These are phyloP conservation scores for Ceratobasidium theobromae DNA, from an alignment of 1,284 basidiomycete genomes.

Conservation along the genomic window DNA sequence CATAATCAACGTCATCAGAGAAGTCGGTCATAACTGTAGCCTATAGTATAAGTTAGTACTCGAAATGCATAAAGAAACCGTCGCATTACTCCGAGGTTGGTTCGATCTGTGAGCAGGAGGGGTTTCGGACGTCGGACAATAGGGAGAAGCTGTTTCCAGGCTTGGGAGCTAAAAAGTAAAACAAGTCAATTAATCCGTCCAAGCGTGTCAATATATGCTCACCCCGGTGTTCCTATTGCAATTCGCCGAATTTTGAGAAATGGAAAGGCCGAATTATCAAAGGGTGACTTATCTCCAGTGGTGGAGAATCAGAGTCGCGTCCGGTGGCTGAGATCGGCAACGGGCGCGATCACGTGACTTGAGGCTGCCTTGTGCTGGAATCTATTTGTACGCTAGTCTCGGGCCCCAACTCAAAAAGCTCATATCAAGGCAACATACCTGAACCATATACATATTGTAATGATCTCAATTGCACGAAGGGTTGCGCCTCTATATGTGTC, in stretches of 20 bases:
- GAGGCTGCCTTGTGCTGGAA: neutral
- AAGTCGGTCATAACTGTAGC: constrained; percentile 6
- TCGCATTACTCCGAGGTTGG: neutral
- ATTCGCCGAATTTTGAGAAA: constrained; percentile 11
- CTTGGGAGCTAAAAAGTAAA: constrained; percentile 3
- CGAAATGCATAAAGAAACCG: neutral
- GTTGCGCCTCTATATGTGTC: neutral
- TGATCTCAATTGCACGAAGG: neutral
- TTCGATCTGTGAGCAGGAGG: neutral
- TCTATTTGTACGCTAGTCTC: no score
- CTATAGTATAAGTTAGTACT: neutral
- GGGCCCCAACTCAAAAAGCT: neutral
- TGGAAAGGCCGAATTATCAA: neutral
- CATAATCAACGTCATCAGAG: constrained; percentile 23
- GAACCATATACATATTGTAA: neutral
- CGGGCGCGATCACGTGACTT: constrained; percentile 18
- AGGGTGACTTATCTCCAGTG: no score
- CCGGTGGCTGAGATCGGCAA: constrained; percentile 5
- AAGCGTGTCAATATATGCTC: neutral
- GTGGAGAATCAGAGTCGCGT: no score
- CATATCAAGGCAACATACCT: neutral
- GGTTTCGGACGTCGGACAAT: neutral
- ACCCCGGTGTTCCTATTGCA: neutral
- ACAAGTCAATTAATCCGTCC: neutral
- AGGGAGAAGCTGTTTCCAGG: constrained; percentile 18